Evolutionary conservation across 352 stramenopile genomes (phyloP), one percentile per base, ranked within the genome.

Genomic region (Phytopythium cucurbitacearum): DNA sequence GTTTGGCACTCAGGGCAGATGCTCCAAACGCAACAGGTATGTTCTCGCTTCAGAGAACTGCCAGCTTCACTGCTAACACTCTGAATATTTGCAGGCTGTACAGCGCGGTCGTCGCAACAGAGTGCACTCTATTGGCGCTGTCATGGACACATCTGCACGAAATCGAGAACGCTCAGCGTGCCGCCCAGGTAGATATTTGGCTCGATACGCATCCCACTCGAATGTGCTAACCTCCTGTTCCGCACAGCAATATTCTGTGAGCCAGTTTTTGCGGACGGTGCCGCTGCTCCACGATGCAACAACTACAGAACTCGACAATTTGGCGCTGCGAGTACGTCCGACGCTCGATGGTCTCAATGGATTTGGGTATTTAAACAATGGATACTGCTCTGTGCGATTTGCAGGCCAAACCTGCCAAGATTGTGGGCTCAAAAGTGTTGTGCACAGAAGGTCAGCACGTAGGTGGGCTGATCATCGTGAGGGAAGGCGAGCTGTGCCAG

Each of bases 361-460:
- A 7, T 8, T 3, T 1, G 4, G 1, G 21, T 28, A 45, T 56
- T 10, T 49, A 15, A 2, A 5, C 35, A 16, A 37, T 36, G 1
- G 7, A 1, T 40, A 13, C 11, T 8, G 15, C 21, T 40, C 4
- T 58, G 6, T 47, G 38, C 13, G 41, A 57, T 12, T 12, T 55
- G 40, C 45, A 76, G 59, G 70, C 69, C 1, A 73, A 55, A 41
- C 63, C 53, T 12, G 39, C 60, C 28, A 88, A 85, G 57, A 59
- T 80, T 2, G 51, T 83, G 4, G 77, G 77, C 0, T 73, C 75
- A 7, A 78, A 76, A 49, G 74, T 71, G 9, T 40, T 88, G 21
- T 86, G 70, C 42, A 74, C 65, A 4, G 74, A 85, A 55, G 77
- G 71, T 0, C 77, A 88, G 40, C 56, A 59, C 48, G 64, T 88